Evolutionary conservation across 306 rosid genomes (phyloP), one percentile per base, ranked within the genome.

Genomic region (Medicago ruthenica): DNA sequence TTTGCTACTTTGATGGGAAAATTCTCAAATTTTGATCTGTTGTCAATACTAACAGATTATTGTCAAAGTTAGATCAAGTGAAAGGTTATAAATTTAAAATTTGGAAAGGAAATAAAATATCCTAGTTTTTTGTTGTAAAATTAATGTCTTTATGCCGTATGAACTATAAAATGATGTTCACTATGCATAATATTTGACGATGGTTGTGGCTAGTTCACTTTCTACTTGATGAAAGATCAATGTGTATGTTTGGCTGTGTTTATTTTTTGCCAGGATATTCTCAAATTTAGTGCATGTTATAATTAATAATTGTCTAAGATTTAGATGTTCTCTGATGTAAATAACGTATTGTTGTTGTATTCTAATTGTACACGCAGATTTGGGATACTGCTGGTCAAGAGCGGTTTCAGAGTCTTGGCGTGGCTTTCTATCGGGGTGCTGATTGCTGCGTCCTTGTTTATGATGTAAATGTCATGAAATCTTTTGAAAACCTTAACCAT

Each of bases 361-460:
- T 87, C 64, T 36, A 7, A 50, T 50, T 17, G 14, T 57, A 40
- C 67, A 15, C 66, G 59, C 81, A 90, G 99, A 96, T 96, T 57
- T 92, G 99, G 98, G 98, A 96, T 83, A 92, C 99, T 27, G 99
- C 98, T 76, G 98, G 98, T 36, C 98, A 95, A 80, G 98, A 95
- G 83, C 84, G 98, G 76, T 95, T 95, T 89, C 98, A 95, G 71
- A 92, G 97, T 89, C 99, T 95, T 70, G 99, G 99, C 17, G 98
- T 94, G 83, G 98, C 98, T 60, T 95, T 95, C 89, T 95, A 95
- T 81, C 99, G 99, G 7, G 97, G 99, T 73, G 99, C 99, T 66
- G 99, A 95, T 74, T 95, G 99, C 76, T 95, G 99, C 70, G 99
- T 95, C 83, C 97, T 95, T 73, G 99, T 95, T 50, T 92, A 95